These are phyloP conservation scores for Rhodotorula sphaerocarpa DNA, from an alignment of 768 basidiomycete species.

Conservation along the genomic window DNA sequence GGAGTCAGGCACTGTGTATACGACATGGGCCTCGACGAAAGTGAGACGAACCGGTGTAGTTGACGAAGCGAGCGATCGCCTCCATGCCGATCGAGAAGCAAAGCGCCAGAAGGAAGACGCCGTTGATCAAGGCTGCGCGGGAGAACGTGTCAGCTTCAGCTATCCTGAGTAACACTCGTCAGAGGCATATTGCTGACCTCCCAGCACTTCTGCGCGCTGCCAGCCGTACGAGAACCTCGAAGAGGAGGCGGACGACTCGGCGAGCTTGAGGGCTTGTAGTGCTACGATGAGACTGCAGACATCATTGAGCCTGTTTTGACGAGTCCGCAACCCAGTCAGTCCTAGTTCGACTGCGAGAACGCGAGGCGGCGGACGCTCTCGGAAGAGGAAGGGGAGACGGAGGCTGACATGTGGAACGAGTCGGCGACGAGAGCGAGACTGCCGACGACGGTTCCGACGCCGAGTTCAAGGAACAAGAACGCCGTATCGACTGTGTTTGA, in stretches of 20 bases:
- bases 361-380: no score
- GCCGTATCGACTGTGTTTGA: conserved; percentile 65
- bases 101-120: conserved; percentile 89
- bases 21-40: no score
- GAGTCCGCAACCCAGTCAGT: background rate
- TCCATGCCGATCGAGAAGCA: conserved; percentile 94
- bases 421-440: conserved; percentile 66
- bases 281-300: conserved; percentile 79
- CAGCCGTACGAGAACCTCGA: conserved; percentile 94
- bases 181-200: conserved; percentile 8
- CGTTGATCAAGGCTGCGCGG: conserved; percentile 90
- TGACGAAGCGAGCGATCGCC: conserved; percentile 82
- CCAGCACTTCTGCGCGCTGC: conserved; percentile 65
- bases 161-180: no score
- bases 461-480: conserved; percentile 80
- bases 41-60: conserved; percentile 56
- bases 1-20: no score
- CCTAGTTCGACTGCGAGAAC: no score
- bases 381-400: background rate
- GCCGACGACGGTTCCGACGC: conserved; percentile 53
- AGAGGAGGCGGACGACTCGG: conserved; percentile 52
- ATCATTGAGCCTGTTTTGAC: conserved; percentile 57
- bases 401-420: conserved; percentile 84
- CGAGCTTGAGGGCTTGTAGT: conserved; percentile 88
- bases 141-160: conserved; percentile 70